A percentile compares a stretch with the other conserved stretches of the same genome.
Evolutionary conservation across 2,329 filamentous ascomycete species (phyloP).

Genomic region (Harringtonia aguacate): DNA sequence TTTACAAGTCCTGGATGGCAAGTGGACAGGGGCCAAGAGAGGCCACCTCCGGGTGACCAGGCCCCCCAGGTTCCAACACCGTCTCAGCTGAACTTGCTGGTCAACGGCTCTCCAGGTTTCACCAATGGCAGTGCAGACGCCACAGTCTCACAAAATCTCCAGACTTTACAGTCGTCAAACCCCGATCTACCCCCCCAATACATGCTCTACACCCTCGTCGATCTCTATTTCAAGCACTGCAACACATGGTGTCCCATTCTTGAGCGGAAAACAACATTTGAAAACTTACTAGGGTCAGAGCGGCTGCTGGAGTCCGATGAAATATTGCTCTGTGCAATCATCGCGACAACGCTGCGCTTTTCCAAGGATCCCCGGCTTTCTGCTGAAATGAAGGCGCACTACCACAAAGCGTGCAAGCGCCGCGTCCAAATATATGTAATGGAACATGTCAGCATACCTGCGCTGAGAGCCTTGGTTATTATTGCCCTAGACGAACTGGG

Average conservation of each 20-base stretch:
- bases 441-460: slow-evolving; percentile 80
- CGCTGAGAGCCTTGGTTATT: slow-evolving; percentile 78
- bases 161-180: slow-evolving; percentile 38
- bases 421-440: slow-evolving; percentile 79
- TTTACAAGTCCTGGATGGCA: too few species aligned
- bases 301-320: slow-evolving; percentile 70
- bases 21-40: too few species aligned
- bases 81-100: too few species aligned
- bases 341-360: slow-evolving; percentile 77
- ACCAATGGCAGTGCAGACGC: slow-evolving; percentile 3
- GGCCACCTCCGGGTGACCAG: too few species aligned
- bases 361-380: slow-evolving; percentile 67
- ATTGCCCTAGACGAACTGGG: slow-evolving; percentile 76
- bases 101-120: too few species aligned
- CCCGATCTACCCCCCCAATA: slow-evolving; percentile 66
- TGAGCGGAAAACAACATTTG: slow-evolving; percentile 70
- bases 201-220: slow-evolving; percentile 59
- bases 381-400: slow-evolving; percentile 59
- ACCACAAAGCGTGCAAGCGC: slow-evolving; percentile 72
- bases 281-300: slow-evolving; percentile 68
- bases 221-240: slow-evolving; percentile 70
- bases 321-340: slow-evolving; percentile 76
- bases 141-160: slow-evolving; percentile 20
- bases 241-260: slow-evolving; percentile 84
- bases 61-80: too few species aligned